Percentiles rank a stretch among this genome's conserved stretches.
Conservation (phyloP, 2,329 filamentous ascomycete genomes). For the Tolypocladium album region DNA sequence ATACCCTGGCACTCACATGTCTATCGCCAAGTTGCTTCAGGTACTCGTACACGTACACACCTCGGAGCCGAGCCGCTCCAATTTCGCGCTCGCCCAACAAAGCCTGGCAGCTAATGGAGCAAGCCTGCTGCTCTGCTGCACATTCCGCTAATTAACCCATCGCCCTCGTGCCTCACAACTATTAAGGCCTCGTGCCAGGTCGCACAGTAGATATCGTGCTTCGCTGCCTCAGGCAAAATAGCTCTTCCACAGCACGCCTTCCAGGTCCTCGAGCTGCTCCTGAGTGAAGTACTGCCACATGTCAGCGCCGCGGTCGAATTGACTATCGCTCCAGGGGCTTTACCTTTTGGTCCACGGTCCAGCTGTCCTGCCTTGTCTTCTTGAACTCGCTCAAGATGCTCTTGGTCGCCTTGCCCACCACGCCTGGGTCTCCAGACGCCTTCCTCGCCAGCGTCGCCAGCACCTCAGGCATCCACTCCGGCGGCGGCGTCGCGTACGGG, state of each 20-base stretch:
- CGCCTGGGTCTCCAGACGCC: constrained; percentile 79
- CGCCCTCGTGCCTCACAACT: constrained; percentile 2
- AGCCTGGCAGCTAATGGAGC: background rate
- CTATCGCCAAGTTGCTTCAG: background rate
- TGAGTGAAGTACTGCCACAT: constrained; percentile 61
- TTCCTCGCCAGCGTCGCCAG: constrained; percentile 74
- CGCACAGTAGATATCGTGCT: background rate
- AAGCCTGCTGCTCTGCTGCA: background rate
- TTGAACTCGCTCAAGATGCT: constrained; percentile 93
- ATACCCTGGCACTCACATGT: background rate
- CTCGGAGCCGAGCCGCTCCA: background rate
- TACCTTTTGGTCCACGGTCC: constrained; percentile 97
- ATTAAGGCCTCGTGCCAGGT: background rate
- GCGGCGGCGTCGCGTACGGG: constrained; percentile 88
- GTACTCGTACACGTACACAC: background rate
- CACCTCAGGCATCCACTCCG: constrained; percentile 87
- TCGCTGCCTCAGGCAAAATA: constrained; percentile 66
- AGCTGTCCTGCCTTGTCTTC: constrained; percentile 98
- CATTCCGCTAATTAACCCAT: too few relatives aligned
- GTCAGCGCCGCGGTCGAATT: constrained; percentile 4
- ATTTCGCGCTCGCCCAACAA: background rate
- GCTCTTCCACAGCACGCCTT: constrained; percentile 98
- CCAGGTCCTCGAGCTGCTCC: constrained; percentile 88
- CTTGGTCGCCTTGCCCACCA: constrained; percentile 95
- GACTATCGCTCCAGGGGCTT: constrained; percentile 15